A percentile compares a stretch with the other conserved stretches of the same genome.
Conservation (phyloP, 2,329 filamentous ascomycete genomes). For the Penicillium sp. region DNA sequence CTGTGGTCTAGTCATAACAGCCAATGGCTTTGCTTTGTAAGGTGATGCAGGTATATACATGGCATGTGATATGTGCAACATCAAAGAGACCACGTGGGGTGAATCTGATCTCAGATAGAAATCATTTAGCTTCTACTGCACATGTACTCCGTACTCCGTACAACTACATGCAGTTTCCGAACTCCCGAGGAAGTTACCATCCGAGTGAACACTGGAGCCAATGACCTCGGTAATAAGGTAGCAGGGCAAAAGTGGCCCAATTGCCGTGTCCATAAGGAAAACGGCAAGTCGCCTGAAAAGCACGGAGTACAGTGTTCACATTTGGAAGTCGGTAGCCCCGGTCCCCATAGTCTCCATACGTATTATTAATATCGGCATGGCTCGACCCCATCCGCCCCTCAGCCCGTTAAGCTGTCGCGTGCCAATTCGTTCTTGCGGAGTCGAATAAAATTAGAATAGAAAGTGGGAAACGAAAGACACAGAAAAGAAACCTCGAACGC, state of each 20-base stretch:
- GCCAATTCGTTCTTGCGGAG: background rate
- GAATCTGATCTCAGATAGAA: background rate
- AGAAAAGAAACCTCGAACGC: background rate
- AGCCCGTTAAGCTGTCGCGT: conserved; percentile 14
- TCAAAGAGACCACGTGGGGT: background rate
- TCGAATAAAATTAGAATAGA: background rate
- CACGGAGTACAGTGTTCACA: background rate
- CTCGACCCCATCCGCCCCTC: conserved; percentile 6
- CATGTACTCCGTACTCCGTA: too few species aligned
- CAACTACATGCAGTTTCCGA: too few species aligned
- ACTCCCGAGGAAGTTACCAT: too few species aligned
- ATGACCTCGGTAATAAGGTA: too few species aligned
- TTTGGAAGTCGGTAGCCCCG: background rate
- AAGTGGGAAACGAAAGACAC: background rate
- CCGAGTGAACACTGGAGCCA: too few species aligned
- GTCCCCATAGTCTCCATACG: background rate
- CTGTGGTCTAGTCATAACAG: background rate
- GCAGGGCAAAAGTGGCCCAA: background rate
- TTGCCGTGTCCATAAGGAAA: background rate
- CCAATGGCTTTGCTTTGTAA: background rate
- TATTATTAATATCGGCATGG: conserved; percentile 14
- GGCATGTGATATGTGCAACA: background rate
- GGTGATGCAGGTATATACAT: background rate
- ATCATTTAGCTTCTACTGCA: background rate
- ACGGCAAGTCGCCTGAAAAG: background rate